Base-by-base conservation (phyloP, 441 rosid species). In the Biscutella laevigata region DNA sequence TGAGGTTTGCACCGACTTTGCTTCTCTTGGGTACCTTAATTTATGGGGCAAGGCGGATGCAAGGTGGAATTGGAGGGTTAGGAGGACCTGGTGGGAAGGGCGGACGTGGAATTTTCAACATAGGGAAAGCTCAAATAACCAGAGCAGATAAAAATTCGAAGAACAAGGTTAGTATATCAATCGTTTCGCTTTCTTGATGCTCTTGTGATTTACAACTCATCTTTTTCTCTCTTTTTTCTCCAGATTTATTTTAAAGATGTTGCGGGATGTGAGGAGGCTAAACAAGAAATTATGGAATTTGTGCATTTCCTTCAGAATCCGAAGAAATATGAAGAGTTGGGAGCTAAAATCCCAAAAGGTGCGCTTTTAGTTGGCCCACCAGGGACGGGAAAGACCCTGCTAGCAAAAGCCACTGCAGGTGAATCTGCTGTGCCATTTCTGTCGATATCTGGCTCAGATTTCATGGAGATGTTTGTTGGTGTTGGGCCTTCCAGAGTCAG, bases 401-500 rank as follows among this genome's bases (percentile, higher is more conserved):
- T 83, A 54, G 86, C 86, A 29, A 83, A 83, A 80, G 90, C 90
- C 50, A 83, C 90, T 22, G 90, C 90, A 3, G 90, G 86, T 19
- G 90, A 83, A 75, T 83, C 90, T 22, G 86, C 66, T n/a, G 90
- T 83, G 48, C 90, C 86, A 9, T 83, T 83, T 47, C 71, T 83
- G 17, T 83, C 90, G 6, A 83, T 83, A 54, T 77, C 84, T 27
- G 90, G 90, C 41, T 83, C 90, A 11, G 90, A 83, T 64, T 83
- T 83, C 71, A 77, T 80, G 82, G 90, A 83, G 74, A 83, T 83
- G 90, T 83, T 83, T 71, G 90, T 83, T 57, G 90, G 90, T 21
- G 86, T 80, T 68, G 90, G 90, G 52, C 90, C 90, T 33, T 80
- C 90, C 17, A 80, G 90, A 69, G 90, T 83, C 51, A 78, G 90